Percentiles rank a stretch among this genome's conserved stretches.
These are phyloP conservation scores for Usnea hakonensis DNA, from an alignment of 495 filamentous ascomycete species.

Conservation along the genomic window DNA sequence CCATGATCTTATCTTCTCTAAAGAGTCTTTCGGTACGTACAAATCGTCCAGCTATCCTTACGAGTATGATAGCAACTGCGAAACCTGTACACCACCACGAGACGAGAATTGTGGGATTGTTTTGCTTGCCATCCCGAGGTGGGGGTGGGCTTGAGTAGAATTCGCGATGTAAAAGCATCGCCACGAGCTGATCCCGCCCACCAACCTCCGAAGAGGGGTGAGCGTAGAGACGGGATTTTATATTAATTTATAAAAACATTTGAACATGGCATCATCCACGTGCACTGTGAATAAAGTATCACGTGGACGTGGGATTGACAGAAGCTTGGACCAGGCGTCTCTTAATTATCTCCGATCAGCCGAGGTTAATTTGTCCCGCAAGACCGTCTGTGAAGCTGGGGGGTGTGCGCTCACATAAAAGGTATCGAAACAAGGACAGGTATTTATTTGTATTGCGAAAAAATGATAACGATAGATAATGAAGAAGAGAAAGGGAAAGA, in stretches of 20 bases:
- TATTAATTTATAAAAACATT: background rate
- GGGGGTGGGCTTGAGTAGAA: constrained; percentile 54
- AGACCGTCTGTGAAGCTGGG: too few species aligned
- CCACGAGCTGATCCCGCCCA: constrained; percentile 38
- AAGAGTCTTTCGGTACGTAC: constrained; percentile 75
- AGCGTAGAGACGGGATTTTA: constrained; percentile 30
- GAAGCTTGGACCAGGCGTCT: constrained; percentile 12
- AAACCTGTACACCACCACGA: constrained; percentile 92
- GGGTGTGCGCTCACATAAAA: background rate
- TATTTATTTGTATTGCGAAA: background rate
- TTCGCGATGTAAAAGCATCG: constrained; percentile 25
- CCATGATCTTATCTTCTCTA: constrained; percentile 78
- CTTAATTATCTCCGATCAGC: constrained; percentile 1
- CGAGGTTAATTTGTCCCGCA: too few species aligned
- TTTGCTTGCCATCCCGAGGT: constrained; percentile 41
- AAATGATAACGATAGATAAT: background rate
- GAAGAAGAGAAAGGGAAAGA: background rate
- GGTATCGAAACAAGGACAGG: background rate
- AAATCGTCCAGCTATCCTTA: constrained; percentile 70
- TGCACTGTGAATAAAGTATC: background rate
- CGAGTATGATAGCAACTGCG: constrained; percentile 69
- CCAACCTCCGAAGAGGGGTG: constrained; percentile 53
- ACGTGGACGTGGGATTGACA: constrained; percentile 7
- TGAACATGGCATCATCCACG: background rate
- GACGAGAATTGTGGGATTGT: constrained; percentile 76